Conservation (phyloP, 1,139 yeast genomes). For the Diutina sp. region DNA sequence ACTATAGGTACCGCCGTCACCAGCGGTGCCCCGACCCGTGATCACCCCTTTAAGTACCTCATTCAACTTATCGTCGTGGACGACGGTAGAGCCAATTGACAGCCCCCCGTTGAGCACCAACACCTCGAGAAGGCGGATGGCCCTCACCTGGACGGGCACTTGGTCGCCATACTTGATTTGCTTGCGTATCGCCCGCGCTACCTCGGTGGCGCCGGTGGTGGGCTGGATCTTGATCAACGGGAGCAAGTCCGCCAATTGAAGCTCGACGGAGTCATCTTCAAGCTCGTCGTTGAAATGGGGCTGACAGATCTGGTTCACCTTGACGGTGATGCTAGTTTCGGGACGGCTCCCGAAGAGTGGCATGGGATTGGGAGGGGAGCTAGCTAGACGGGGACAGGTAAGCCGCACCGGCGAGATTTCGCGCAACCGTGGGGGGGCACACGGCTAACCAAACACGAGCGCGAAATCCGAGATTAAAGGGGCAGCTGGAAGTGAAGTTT, state of each 20-base stretch:
- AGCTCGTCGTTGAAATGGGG: conserved; percentile 22
- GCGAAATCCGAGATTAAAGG: no score
- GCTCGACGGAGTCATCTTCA: conserved; percentile 17
- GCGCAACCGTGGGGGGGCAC: not conserved
- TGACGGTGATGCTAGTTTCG: conserved; percentile 42
- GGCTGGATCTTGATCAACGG: conserved; percentile 25
- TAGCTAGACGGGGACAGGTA: not conserved
- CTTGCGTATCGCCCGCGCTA: conserved; percentile 63
- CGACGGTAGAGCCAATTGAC: conserved; percentile 33
- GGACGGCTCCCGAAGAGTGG: conserved; percentile 34
- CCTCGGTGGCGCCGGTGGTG: conserved; percentile 7
- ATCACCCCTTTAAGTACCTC: conserved; percentile 49
- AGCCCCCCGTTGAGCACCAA: conserved; percentile 66
- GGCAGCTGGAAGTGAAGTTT: no score
- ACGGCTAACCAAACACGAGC: not conserved
- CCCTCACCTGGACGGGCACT: conserved; percentile 44
- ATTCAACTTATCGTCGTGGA: conserved; percentile 58
- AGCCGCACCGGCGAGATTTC: not conserved
- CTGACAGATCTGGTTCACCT: conserved; percentile 30
- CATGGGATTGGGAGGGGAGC: conserved; percentile 11
- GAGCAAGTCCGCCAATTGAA: conserved; percentile 24
- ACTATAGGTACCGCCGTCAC: conserved; percentile 27
- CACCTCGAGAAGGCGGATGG: conserved; percentile 60
- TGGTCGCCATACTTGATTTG: conserved; percentile 71
- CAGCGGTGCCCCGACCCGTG: conserved; percentile 22